Percentiles rank a stretch among this genome's conserved stretches.
phyloP scores from a whole-genome alignment of 176 grass and related monocot genomes.

The Eremochloa ophiuroides region DNA sequence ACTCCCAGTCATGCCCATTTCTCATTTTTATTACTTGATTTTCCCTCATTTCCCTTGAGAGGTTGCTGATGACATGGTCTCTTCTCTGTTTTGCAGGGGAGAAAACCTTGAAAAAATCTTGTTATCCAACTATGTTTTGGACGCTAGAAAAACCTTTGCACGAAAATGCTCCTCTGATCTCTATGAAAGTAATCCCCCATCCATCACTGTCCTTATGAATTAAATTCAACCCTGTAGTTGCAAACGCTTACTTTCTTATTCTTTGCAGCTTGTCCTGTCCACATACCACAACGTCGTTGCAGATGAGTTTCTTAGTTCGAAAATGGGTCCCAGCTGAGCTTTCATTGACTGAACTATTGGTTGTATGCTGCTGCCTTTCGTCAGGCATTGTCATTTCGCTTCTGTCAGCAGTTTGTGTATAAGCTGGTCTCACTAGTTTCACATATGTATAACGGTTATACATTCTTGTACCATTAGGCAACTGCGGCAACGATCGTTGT shows the following conservation, averaged over 20 bases:
- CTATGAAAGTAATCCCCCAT: slow-evolving; percentile 49
- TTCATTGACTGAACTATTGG: slow-evolving; percentile 1
- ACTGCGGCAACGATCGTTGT: slow-evolving; percentile 8
- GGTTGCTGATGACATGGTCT: slow-evolving; percentile 19
- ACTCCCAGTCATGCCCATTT: slow-evolving; percentile 2
- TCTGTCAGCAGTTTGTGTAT: slow-evolving; percentile 29
- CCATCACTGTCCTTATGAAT: background rate
- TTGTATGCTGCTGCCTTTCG: slow-evolving; percentile 14
- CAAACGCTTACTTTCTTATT: slow-evolving; percentile 23
- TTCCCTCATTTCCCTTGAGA: slow-evolving; percentile 14
- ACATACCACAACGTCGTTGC: slow-evolving; percentile 13
- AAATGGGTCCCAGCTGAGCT: slow-evolving; percentile 21
- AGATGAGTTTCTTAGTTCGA: slow-evolving; percentile 21
- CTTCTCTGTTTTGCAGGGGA: slow-evolving; percentile 57
- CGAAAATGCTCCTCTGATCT: slow-evolving; percentile 63
- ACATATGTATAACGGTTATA: slow-evolving; percentile 14
- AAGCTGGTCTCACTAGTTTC: slow-evolving; percentile 26
- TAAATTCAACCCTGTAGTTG: background rate
- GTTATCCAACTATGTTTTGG: slow-evolving; percentile 48
- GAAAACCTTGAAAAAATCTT: slow-evolving; percentile 61
- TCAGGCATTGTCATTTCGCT: background rate
- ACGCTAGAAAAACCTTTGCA: slow-evolving; percentile 59
- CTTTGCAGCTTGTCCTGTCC: slow-evolving; percentile 46
- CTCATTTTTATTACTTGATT: slow-evolving; percentile 17
- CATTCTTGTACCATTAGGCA: background rate